Percentiles rank a stretch among this genome's conserved stretches.
Evolutionary conservation across 208 protist genomes (phyloP).

Genomic region (Porcisia hertigi): DNA sequence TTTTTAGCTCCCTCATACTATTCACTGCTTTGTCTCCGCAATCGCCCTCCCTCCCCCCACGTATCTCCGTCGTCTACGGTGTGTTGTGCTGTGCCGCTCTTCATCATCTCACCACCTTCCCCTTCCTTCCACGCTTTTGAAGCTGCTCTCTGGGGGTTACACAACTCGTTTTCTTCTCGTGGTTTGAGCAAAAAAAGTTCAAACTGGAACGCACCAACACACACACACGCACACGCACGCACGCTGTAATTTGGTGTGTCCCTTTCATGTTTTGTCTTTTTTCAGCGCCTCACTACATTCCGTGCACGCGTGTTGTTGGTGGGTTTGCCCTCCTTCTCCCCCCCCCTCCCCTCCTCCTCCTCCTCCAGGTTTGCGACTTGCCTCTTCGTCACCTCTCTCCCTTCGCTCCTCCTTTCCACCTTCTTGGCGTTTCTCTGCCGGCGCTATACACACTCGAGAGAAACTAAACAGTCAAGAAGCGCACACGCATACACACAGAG

Average conservation of each 20-base stretch:
- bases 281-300: not conserved
- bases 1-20: too few species aligned
- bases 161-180: too few species aligned
- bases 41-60: too few species aligned
- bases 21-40: too few species aligned
- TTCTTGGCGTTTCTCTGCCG: not conserved
- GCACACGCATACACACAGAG: not conserved
- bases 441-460: not conserved
- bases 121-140: not conserved
- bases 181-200: not conserved
- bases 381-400: not conserved
- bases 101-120: too few species aligned
- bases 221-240: not conserved
- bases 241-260: not conserved
- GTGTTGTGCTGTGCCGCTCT: too few species aligned
- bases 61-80: too few species aligned
- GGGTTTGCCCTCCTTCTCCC: not conserved
- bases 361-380: too few species aligned
- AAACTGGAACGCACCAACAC: slow-evolving; percentile 1
- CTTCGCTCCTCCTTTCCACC: not conserved
- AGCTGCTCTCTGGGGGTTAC: too few species aligned
- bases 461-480: not conserved
- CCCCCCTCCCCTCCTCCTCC: not conserved
- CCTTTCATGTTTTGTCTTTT: slow-evolving; percentile 6
- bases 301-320: not conserved